A percentile compares a stretch with the other conserved stretches of the same genome.
Evolutionary conservation across 306 rosid genomes (phyloP).

Genomic region (Hippophae rhamnoides): DNA sequence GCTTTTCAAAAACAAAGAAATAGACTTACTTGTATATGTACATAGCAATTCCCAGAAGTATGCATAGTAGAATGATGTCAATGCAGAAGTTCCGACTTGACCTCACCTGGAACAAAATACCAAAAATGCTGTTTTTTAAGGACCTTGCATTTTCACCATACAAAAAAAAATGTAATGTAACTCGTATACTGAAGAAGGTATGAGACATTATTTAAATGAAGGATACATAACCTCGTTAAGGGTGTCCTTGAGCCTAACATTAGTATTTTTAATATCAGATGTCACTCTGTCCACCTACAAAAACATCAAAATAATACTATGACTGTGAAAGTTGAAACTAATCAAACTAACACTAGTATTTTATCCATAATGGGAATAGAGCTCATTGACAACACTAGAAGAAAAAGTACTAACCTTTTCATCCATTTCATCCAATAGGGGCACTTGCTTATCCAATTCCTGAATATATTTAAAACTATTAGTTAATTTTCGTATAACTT

Average conservation of each 20-base stretch:
- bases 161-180: constrained; percentile 2
- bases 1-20: constrained; percentile 2
- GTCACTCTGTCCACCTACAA: constrained; percentile 62
- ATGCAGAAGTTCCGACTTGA: constrained; percentile 82
- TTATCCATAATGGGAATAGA: constrained; percentile 1
- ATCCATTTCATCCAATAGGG: constrained; percentile 75
- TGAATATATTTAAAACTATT: constrained; percentile 26
- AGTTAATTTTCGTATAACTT: constrained; percentile 13
- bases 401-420: constrained; percentile 41
- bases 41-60: constrained; percentile 62
- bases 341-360: neutral
- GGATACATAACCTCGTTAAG: constrained; percentile 48
- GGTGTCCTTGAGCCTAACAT: constrained; percentile 63
- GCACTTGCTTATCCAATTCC: constrained; percentile 90
- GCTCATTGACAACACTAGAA: constrained; percentile 1
- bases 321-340: neutral
- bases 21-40: constrained; percentile 66
- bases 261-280: constrained; percentile 51
- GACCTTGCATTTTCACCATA: constrained; percentile 4
- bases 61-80: constrained; percentile 62
- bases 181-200: neutral
- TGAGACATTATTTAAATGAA: neutral
- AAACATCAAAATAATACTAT: constrained; percentile 6
- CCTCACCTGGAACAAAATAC: constrained; percentile 51
- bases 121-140: constrained; percentile 12